These are phyloP conservation scores for Glycine latifolia DNA, from an alignment of 306 rosid species.

Conservation along the genomic window DNA sequence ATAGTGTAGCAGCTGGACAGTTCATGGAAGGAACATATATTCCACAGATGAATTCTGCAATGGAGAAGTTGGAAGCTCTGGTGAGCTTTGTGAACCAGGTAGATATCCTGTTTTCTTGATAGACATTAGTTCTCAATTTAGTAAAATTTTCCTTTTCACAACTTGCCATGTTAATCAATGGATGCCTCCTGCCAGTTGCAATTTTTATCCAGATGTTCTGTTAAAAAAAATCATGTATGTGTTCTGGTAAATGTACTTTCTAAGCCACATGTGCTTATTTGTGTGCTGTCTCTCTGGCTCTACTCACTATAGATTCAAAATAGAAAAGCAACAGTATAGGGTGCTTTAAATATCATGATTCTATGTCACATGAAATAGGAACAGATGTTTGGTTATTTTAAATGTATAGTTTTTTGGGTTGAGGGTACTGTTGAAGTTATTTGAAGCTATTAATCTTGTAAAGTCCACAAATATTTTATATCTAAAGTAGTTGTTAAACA, in stretches of 20 bases:
- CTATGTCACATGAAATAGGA: neutral
- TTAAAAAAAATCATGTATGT: neutral
- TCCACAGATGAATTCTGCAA: conserved; percentile 73
- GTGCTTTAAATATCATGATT: neutral
- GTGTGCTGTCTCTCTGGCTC: neutral
- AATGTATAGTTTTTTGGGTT: neutral
- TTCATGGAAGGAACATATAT: conserved; percentile 65
- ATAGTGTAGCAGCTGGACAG: conserved; percentile 74
- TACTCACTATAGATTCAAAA: neutral
- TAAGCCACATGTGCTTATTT: neutral
- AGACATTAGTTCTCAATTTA: conserved; percentile 20
- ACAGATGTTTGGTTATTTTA: neutral
- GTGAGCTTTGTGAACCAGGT: conserved; percentile 86
- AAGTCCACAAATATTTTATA: too few species aligned
- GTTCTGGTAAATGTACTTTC: neutral
- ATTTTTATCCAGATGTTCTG: neutral
- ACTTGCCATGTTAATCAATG: conserved; percentile 19
- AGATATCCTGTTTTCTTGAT: conserved; percentile 25
- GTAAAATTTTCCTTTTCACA: neutral
- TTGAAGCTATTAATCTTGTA: neutral
- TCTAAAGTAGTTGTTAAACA: neutral
- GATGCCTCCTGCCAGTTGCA: neutral
- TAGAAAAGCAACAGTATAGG: neutral
- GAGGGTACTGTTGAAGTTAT: neutral
- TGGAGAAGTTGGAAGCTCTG: conserved; percentile 83